phyloP scores from a whole-genome alignment of 176 grass and related monocot genomes.

The Bromus sterilis region DNA sequence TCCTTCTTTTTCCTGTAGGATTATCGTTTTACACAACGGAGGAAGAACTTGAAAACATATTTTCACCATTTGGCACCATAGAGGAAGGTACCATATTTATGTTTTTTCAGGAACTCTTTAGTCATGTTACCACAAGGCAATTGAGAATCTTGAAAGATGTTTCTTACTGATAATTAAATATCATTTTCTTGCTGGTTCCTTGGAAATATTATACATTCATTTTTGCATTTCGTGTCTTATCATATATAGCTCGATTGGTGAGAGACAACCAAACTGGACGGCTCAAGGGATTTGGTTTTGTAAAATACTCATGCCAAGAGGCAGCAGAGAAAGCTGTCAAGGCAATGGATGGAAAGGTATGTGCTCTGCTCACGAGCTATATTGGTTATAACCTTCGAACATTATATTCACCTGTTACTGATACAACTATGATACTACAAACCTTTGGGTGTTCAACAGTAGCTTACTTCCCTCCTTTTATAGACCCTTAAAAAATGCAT shows the following conservation, averaged over 20 bases:
- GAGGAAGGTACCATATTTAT: constrained; percentile 27
- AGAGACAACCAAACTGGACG: constrained; percentile 30
- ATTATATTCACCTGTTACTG: neutral
- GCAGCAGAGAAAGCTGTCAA: constrained; percentile 36
- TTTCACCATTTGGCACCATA: constrained; percentile 38
- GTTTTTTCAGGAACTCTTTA: neutral
- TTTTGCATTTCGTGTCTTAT: neutral
- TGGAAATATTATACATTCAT: neutral
- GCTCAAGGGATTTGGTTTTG: constrained; percentile 52
- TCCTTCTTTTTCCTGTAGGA: constrained; percentile 10
- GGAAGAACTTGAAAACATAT: constrained; percentile 27
- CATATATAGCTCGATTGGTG: constrained; percentile 20
- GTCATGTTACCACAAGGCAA: neutral
- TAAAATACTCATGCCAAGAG: constrained; percentile 27
- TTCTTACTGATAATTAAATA: no score
- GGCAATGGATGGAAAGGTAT: constrained; percentile 46
- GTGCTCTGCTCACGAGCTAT: neutral
- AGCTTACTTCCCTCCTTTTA: neutral
- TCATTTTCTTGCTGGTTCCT: no score
- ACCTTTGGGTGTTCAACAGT: neutral
- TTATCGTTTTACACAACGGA: constrained; percentile 52
- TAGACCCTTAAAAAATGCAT: neutral
- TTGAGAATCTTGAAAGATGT: no score
- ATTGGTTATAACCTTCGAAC: neutral
- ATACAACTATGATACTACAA: neutral